Base-by-base conservation (phyloP, 192 early-diverging fungal species). In the Umbelopsis ramanniana region DNA sequence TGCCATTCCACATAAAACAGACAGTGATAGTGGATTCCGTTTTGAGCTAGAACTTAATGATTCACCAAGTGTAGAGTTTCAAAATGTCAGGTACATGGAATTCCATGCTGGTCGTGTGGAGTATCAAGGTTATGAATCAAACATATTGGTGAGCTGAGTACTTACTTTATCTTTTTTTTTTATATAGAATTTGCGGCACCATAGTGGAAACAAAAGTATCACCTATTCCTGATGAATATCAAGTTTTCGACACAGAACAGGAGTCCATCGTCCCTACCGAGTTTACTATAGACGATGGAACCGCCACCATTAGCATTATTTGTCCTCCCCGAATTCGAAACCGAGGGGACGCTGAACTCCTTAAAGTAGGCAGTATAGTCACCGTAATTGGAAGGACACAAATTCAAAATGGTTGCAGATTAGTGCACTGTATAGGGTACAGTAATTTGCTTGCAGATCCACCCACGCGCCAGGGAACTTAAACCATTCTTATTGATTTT, bases 1-100 rank as follows among this genome's bases (percentile, higher is more conserved):
- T 17, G 57, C 57, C 8, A 63, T 2, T 1, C 57, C 57, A 37
- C 33, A 63, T 6, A 26, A 63, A 19, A 10, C 7, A 19, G 15
- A 15, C 26, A 37, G 3, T 2, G 26, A 63, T 33, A 63, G 15
- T 14, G 19, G 19, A 19, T 12, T 11, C 0, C 15, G 17, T 14
- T 63, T 37, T 33, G 26, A 19, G 37, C 19, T 63, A 19, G 57
- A 63, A 37, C 15, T 14, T 2, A 63, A 26, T 2, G 6, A 63
- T 17, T 29, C 57, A 6, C n/a, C 57, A 35, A 63, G 17, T 14
- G 12, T 63, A 11, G 57, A 63, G 57, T 63, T 63, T 63, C 57
- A 37, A 63, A 63, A 63, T 63, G 57, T 63, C 33, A 63, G 57
- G 57, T 63, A 63, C 57, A 63, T 63, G 57, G 57, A 63, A 63